Evolutionary conservation across 306 rosid genomes (phyloP), one percentile per base, ranked within the genome.

Genomic region (Ormosia emarginata): DNA sequence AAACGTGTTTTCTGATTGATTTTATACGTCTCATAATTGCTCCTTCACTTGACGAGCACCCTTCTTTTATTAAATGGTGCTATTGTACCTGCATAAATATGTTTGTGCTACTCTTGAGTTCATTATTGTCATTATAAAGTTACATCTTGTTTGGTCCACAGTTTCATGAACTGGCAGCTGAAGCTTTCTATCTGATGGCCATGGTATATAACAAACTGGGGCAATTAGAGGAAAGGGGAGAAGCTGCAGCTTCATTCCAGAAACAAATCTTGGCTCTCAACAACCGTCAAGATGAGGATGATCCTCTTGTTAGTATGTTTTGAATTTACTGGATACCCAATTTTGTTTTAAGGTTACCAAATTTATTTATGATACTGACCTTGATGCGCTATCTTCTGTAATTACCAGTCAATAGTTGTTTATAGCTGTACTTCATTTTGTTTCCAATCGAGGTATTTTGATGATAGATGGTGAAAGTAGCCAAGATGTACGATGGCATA

Each of bases 111-210:
- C 29, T 70, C 4, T 47, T 68, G 66, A 71, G 53, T 41, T 70
- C 34, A 50, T 64, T 18, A 46, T 46, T 78, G 49, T 73, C 18
- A 75, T 64, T 7, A 32, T 36, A 47, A 72, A 13, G 14, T 49
- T 44, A 71, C 14, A 29, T 61, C 24, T 78, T 66, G 56, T 53
- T 41, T 78, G 83, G 53, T 84, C 65, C 15, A 5, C 92, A 95
- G 98, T 93, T 88, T 86, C 97, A 93, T 44, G 97, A 93, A 87
- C 39, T 92, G 92, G 97, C 96, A 0, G 99, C 99, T 8, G 99
- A 95, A 87, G 98, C 97, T 41, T 95, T 95, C 81, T 95, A 95
- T 82, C 79, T 95, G 67, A 93, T 88, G 98, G 97, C 99, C 52
- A 89, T 89, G 81, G 87, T 93, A 32, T 92, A 75, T 67, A 86